A percentile compares a stretch with the other conserved stretches of the same genome.
These are phyloP conservation scores for Amaranthus hypochondriacus DNA, from an alignment of 148 eudicot genomes.

Conservation along the genomic window DNA sequence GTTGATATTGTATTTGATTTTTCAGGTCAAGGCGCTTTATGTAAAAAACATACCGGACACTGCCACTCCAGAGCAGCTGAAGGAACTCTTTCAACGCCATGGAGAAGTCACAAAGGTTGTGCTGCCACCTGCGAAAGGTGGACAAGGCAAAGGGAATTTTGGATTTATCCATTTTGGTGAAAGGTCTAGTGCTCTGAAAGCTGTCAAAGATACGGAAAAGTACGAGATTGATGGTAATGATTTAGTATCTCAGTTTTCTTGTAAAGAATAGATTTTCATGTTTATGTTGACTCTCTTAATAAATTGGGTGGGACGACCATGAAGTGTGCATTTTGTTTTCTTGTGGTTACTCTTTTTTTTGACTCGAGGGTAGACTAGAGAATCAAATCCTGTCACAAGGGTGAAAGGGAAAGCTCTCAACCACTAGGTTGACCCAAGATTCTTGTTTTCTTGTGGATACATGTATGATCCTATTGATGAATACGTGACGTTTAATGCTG, in stretches of 20 bases:
- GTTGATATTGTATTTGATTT: constrained; percentile 16
- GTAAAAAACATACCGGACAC: constrained; percentile 92
- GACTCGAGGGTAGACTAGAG: too few species aligned
- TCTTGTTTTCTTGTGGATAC: too few species aligned
- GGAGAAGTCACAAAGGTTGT: constrained; percentile 95
- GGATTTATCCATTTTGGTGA: constrained; percentile 91
- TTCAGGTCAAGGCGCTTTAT: constrained; percentile 95
- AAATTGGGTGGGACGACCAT: not conserved
- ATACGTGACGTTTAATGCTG: too few species aligned
- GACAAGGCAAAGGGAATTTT: constrained; percentile 84
- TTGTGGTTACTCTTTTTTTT: not conserved
- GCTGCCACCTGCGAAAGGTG: constrained; percentile 85
- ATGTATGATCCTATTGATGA: too few species aligned
- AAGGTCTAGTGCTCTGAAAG: constrained; percentile 92
- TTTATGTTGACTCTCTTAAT: not conserved
- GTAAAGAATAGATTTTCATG: not conserved
- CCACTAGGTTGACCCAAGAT: too few species aligned
- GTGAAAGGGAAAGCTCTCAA: too few species aligned
- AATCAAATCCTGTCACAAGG: too few species aligned
- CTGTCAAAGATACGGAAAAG: constrained; percentile 80
- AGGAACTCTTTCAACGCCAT: constrained; percentile 88
- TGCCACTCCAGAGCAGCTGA: constrained; percentile 72
- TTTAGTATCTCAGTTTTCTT: not conserved
- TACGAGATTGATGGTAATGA: constrained; percentile 81
- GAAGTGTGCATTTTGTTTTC: not conserved